Base-by-base conservation (phyloP, 2,329 filamentous ascomycete genomes). In the Fusarium sp. region DNA sequence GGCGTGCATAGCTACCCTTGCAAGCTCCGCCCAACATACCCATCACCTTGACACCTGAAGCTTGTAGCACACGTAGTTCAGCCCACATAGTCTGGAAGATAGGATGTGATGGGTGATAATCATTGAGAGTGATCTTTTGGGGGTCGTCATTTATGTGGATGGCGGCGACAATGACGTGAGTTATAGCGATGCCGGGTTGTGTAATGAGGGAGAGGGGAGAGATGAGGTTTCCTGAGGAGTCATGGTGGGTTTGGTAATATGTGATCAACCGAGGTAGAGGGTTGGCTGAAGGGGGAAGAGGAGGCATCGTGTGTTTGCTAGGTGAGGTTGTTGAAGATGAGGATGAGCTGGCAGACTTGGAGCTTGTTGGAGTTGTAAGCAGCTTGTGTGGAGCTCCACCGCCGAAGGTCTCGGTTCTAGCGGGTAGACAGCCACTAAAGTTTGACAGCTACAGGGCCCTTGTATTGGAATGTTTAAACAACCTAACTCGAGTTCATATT, bases 1-100 rank as follows among this genome's bases (percentile, higher is more conserved):
- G 86, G 1, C 85, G 85, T 50, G 66, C 30, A 60, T 88, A 97
- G 15, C 90, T 92, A 14, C 94, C 95, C 64, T 87, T 86, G 0
- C 93, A 94, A 5, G 94, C 94, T 18, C 95, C 95, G 41, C 95
- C 95, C 3, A 97, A 85, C 93, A 98, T 96, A 59, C 89, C 93
- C 78, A 97, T 86, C 15, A 97, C 89, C 75, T 92, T 94, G 69
- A 97, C 86, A 44, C 94, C 94, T 10, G 87, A 86, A 4, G 87
- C 87, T 79, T 96, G 92, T 9, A 97, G 83, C 69, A 90, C 84
- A 11, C 87, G 86, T 12, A 93, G 88, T 80, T 98, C 95, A 26
- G 87, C 87, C 94, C 94, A 98, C 38, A 97, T 85, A 3, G 89
- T 89, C 35, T 88, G 83, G 80, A 92, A 95, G 71, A 89, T 87